Evolutionary conservation across 2,329 filamentous ascomycete genomes (phyloP), one percentile per base, ranked within the genome.

Genomic region (Sphaerulina musiva): DNA sequence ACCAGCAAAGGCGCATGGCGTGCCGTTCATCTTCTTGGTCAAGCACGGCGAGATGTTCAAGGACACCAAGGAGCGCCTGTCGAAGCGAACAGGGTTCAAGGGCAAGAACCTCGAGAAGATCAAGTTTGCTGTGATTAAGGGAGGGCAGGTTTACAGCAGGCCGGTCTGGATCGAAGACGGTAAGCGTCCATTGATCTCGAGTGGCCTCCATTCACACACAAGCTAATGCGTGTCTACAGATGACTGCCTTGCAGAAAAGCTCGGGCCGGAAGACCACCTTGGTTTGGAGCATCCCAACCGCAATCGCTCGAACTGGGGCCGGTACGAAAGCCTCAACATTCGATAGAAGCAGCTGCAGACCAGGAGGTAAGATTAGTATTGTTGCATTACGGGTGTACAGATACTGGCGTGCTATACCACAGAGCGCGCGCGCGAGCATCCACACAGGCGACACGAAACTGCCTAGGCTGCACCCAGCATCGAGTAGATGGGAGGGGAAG

Each of bases 51-150:
- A 98, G 70, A 78, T 79, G 39, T 97, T 98, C 73, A 84, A 83
- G 55, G 89, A 97, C 34, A 96, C 91, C 42, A 96, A 92, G 75
- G 89, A 95, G 73, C 84, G 93, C n/a, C 77, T 98, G 3, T 91
- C 93, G 63, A 92, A 91, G 71, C 81, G 92, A 55, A 95, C 89
- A 0, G 91, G 91, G 26, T 85, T 98, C 74, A 96, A 96, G 73
- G 95, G 93, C 71, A 98, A 98, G 78, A 89, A 89, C 61, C 91
- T 98, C 63, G 92, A 98, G 72, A 97, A 97, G 78, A 93, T 98
- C 72, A 96, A 95, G 72, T 96, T 98, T 76, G 87, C 90, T 6
- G 73, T 95, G 32, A 80, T 96, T 34, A 84, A 69, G 78, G 64
- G 66, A 14, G 87, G 69, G 63, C 73, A 63, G 36, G 79, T 82